Evolutionary conservation across 2,329 filamentous ascomycete genomes (phyloP).

Genomic region (Septoria petroselini): DNA sequence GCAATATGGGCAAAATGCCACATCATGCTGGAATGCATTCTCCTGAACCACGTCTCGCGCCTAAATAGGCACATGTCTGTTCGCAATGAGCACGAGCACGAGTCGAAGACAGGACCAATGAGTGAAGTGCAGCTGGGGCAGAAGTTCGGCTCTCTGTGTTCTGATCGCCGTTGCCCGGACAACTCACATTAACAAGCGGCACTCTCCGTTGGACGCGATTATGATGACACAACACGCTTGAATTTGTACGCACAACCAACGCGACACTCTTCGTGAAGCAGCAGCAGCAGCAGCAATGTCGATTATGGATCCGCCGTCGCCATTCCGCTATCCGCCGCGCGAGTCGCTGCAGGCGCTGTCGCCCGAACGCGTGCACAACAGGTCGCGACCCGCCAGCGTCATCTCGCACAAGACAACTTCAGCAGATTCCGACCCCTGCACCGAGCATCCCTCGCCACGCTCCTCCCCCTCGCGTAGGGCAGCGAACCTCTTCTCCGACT

Average conservation of each 20-base stretch:
- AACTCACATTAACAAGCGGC: no score
- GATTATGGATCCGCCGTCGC: constrained; percentile 20
- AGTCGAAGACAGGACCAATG: no score
- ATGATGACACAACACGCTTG: background rate
- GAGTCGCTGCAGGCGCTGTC: constrained; percentile 57
- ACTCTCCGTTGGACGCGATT: no score
- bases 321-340: constrained; percentile 54
- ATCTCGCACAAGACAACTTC: constrained; percentile 23
- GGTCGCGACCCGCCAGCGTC: constrained; percentile 39
- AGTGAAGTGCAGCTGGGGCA: no score
- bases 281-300: constrained; percentile 6
- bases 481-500: constrained; percentile 35
- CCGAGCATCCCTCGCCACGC: constrained; percentile 29
- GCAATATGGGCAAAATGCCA: no score
- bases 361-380: constrained; percentile 60
- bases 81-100: no score
- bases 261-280: background rate
- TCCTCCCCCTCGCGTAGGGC: constrained; percentile 37
- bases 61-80: no score
- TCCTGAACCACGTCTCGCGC: no score
- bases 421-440: constrained; percentile 8
- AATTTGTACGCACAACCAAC: background rate
- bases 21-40: no score
- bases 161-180: no score
- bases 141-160: no score